phyloP scores from a whole-genome alignment of 345 rosid genomes.

The Aquilaria yunnanensis region DNA sequence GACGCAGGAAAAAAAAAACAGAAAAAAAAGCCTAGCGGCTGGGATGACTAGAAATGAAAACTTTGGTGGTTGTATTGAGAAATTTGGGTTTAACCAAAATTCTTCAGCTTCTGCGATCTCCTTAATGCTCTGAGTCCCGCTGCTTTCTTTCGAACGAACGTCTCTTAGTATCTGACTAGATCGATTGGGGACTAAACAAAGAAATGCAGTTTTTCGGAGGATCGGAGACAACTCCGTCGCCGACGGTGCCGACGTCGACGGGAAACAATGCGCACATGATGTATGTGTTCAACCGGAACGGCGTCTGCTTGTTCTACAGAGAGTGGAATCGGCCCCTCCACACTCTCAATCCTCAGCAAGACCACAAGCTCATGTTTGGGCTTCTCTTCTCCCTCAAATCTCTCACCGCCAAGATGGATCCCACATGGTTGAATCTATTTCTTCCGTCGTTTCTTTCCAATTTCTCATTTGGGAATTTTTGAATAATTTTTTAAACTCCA shows the following conservation, averaged over 20 bases:
- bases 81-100: too few relatives aligned
- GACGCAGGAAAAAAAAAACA: too few relatives aligned
- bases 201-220: slow-evolving; percentile 94
- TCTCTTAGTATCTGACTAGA: too few relatives aligned
- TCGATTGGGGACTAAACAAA: not conserved
- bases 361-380: slow-evolving; percentile 96
- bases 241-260: slow-evolving; percentile 58
- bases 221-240: slow-evolving; percentile 83
- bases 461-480: not conserved
- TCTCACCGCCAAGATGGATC: slow-evolving; percentile 93
- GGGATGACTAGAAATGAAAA: too few relatives aligned
- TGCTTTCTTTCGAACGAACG: too few relatives aligned
- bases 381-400: slow-evolving; percentile 98
- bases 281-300: slow-evolving; percentile 76
- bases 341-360: slow-evolving; percentile 79
- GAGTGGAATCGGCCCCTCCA: slow-evolving; percentile 91
- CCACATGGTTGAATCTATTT: slow-evolving; percentile 35
- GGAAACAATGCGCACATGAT: slow-evolving; percentile 94
- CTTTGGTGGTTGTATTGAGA: too few relatives aligned
- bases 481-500: not conserved
- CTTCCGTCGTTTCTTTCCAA: not conserved
- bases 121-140: too few relatives aligned
- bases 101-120: too few relatives aligned
- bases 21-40: too few relatives aligned
- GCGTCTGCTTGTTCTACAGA: slow-evolving; percentile 83